phyloP scores from a whole-genome alignment of 805 yeast species.

The Metschnikowia gruessii region DNA sequence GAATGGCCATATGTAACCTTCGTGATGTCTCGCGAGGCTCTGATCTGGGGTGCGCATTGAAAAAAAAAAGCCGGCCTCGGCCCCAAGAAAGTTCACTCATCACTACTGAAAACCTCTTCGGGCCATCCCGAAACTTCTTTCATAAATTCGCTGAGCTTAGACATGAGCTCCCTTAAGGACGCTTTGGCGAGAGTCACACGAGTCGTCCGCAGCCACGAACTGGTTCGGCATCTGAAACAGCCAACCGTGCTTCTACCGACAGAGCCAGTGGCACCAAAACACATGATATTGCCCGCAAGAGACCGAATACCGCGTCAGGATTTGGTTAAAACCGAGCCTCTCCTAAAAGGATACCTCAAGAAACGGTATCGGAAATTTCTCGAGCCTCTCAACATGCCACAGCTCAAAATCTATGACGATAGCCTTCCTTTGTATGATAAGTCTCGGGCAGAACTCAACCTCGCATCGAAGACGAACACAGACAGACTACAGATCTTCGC shows the following conservation, averaged over 20 bases:
- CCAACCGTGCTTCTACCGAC: constrained; percentile 10
- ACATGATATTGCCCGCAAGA: background rate
- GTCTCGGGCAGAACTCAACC: constrained; percentile 25
- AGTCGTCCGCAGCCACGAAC: constrained; percentile 28
- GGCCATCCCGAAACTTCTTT: no score
- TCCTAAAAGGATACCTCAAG: constrained; percentile 20
- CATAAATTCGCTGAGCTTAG: background rate
- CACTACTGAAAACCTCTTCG: background rate
- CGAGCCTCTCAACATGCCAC: constrained; percentile 33
- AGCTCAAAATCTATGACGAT: constrained; percentile 32
- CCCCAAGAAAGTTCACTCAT: background rate
- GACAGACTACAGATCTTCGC: constrained; percentile 23
- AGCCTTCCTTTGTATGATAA: constrained; percentile 23
- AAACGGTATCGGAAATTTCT: constrained; percentile 32
- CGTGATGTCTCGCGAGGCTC: background rate
- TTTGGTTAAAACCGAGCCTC: constrained; percentile 15
- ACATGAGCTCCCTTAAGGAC: constrained; percentile 33
- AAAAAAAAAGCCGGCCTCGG: background rate
- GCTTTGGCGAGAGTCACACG: constrained; percentile 36
- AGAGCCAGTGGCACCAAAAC: constrained; percentile 1
- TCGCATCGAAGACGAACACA: constrained; percentile 22
- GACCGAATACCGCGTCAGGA: constrained; percentile 13
- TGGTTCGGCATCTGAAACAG: constrained; percentile 11
- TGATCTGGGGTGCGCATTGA: constrained; percentile 1
- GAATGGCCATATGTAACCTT: background rate